These are phyloP conservation scores for Glaciozyma martinii DNA, from an alignment of 768 basidiomycete species.

Conservation along the genomic window DNA sequence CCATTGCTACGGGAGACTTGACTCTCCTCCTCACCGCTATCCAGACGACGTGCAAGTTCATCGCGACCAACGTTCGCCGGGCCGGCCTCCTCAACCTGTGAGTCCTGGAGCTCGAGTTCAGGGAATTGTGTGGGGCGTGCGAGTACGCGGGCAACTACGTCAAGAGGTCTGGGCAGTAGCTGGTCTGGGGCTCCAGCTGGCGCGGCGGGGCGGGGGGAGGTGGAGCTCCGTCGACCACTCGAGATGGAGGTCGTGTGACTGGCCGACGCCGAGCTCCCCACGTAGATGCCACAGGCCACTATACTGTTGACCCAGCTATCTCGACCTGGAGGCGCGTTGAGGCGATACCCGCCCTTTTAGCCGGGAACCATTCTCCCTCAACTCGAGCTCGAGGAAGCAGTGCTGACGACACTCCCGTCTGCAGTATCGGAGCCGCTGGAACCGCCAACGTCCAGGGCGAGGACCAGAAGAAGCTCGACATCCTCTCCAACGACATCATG, in stretches of 20 bases:
- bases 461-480: conserved; percentile 88
- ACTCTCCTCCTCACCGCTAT: conserved; percentile 91
- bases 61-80: conserved; percentile 88
- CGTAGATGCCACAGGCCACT: not conserved
- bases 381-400: not conserved
- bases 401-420: not conserved
- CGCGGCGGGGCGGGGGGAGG: too few species aligned
- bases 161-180: too few species aligned
- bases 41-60: conserved; percentile 55
- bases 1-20: conserved; percentile 80
- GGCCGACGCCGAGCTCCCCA: not conserved
- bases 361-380: not conserved
- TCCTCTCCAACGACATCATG: conserved; percentile 91
- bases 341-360: too few species aligned
- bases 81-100: conserved; percentile 95
- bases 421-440: conserved; percentile 89
- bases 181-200: too few species aligned
- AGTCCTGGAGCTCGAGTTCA: conserved; percentile 35
- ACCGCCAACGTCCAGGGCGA: conserved; percentile 96
- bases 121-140: too few species aligned
- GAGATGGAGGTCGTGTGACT: not conserved
- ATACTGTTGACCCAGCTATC: too few species aligned
- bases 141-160: too few species aligned
- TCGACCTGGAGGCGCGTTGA: too few species aligned
- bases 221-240: too few species aligned